Percentiles rank a stretch among this genome's conserved stretches.
phyloP scores from a whole-genome alignment of 2,329 filamentous ascomycete species.

The Monosporascus cannonballus region DNA sequence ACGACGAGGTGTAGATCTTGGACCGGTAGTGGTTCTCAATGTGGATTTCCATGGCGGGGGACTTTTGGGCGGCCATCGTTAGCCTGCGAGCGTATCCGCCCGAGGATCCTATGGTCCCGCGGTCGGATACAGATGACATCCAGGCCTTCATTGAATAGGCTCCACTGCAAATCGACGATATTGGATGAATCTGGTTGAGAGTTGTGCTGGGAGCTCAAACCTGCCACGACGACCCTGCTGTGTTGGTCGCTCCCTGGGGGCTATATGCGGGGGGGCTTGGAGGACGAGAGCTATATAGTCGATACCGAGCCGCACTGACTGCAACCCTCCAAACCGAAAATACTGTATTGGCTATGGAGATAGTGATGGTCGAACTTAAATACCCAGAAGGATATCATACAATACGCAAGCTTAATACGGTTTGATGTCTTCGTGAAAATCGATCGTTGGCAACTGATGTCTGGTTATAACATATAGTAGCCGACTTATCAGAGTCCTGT shows the following conservation, averaged over 20 bases:
- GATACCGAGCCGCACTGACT: not conserved
- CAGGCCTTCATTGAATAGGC: not conserved
- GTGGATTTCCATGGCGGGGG: constrained; percentile 39
- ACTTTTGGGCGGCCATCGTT: constrained; percentile 16
- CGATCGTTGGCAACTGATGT: not conserved
- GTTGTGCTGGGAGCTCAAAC: not conserved
- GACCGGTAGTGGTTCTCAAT: constrained; percentile 48
- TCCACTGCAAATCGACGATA: no score
- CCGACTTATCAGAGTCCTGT: not conserved
- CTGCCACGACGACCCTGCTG: not conserved
- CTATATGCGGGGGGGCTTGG: not conserved
- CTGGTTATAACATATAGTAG: not conserved
- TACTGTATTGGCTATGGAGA: not conserved
- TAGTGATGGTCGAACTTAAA: not conserved
- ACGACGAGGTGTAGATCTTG: constrained; percentile 52
- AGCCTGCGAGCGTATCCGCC: constrained; percentile 14
- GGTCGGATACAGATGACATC: constrained; percentile 10
- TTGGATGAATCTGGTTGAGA: no score
- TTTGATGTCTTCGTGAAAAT: not conserved
- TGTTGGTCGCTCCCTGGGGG: not conserved
- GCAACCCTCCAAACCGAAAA: not conserved
- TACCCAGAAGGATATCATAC: not conserved
- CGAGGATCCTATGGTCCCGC: constrained; percentile 7
- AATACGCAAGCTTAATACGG: not conserved
- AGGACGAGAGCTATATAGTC: not conserved